Evolutionary conservation across 2,329 filamentous ascomycete genomes (phyloP).

Genomic region (Aspergillus vadensis): DNA sequence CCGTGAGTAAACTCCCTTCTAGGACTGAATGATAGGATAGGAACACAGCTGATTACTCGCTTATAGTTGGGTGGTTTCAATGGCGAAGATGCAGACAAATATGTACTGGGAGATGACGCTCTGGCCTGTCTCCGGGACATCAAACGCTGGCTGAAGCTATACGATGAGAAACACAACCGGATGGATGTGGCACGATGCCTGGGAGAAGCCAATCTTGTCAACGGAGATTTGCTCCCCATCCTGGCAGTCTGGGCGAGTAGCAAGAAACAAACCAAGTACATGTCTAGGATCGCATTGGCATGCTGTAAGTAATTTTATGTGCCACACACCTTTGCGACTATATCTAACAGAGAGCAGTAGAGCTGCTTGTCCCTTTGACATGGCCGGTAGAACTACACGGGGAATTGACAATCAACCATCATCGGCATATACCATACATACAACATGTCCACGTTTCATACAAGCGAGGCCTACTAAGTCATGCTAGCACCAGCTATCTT

Average conservation of each 20-base stretch:
- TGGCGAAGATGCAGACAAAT: constrained; percentile 75
- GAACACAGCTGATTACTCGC: not conserved
- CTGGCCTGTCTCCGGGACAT: constrained; percentile 89
- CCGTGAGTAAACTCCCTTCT: constrained; percentile 60
- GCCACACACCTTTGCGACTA: not conserved
- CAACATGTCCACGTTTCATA: constrained; percentile 86
- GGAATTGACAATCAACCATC: constrained; percentile 88
- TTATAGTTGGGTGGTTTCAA: constrained; percentile 79
- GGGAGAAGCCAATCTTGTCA: constrained; percentile 87
- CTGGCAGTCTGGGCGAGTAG: constrained; percentile 78
- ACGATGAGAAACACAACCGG: constrained; percentile 89
- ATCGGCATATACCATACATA: constrained; percentile 86
- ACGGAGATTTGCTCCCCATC: constrained; percentile 86
- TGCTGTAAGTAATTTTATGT: constrained; percentile 57
- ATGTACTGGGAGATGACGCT: constrained; percentile 90
- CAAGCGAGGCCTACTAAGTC: constrained; percentile 85
- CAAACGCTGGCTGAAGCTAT: constrained; percentile 91
- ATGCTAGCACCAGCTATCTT: constrained; percentile 74
- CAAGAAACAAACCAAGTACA: constrained; percentile 70
- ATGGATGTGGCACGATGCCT: constrained; percentile 94
- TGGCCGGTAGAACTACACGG: constrained; percentile 86
- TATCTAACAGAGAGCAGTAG: constrained; percentile 55
- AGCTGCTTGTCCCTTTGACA: constrained; percentile 87
- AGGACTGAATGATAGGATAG: constrained; percentile 1
- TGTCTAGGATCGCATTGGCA: constrained; percentile 76